These are phyloP conservation scores for Curvularia sp. DNA, from an alignment of 2,329 filamentous ascomycete genomes.

Conservation along the genomic window DNA sequence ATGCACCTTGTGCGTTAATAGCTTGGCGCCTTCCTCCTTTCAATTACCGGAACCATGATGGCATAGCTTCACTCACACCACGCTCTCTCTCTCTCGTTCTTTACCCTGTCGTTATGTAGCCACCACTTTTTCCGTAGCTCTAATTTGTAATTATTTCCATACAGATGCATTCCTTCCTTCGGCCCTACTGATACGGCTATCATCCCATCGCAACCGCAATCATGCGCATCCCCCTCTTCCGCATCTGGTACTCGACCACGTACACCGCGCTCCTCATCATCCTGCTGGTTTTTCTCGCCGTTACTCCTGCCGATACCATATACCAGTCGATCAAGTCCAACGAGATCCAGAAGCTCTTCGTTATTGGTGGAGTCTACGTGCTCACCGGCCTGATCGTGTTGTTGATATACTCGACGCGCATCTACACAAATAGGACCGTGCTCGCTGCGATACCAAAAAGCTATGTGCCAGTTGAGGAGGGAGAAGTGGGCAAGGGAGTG, in stretches of 20 bases:
- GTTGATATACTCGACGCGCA: conserved; percentile 80
- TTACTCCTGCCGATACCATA: conserved; percentile 80
- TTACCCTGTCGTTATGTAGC: conserved; percentile 27
- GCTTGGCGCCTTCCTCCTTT: conserved; percentile 28
- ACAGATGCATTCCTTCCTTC: conserved; percentile 30
- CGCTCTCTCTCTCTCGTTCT: conserved; percentile 12
- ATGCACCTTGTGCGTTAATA: conserved; percentile 29
- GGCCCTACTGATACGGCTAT: conserved; percentile 5
- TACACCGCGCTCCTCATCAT: conserved; percentile 80
- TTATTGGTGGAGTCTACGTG: conserved; percentile 77
- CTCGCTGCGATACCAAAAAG: conserved; percentile 83
- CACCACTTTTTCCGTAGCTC: conserved; percentile 17
- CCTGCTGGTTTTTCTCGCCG: conserved; percentile 74
- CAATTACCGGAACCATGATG: conserved; percentile 17
- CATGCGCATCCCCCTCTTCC: conserved; percentile 67
- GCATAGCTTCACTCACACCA: conserved; percentile 15
- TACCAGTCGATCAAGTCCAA: conserved; percentile 72
- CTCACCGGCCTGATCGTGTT: conserved; percentile 72
- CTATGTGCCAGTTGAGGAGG: conserved; percentile 85
- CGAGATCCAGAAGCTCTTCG: conserved; percentile 81
- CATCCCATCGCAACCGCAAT: conserved; percentile 17
- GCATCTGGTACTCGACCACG: conserved; percentile 79
- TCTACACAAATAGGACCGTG: conserved; percentile 83
- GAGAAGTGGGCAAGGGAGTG: conserved; percentile 78
- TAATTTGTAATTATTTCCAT: conserved; percentile 36